Percentiles rank a stretch among this genome's conserved stretches.
Evolutionary conservation across 371 early-diverging fungal genomes (phyloP).

Genomic region (Zopfochytrium polystomum): DNA sequence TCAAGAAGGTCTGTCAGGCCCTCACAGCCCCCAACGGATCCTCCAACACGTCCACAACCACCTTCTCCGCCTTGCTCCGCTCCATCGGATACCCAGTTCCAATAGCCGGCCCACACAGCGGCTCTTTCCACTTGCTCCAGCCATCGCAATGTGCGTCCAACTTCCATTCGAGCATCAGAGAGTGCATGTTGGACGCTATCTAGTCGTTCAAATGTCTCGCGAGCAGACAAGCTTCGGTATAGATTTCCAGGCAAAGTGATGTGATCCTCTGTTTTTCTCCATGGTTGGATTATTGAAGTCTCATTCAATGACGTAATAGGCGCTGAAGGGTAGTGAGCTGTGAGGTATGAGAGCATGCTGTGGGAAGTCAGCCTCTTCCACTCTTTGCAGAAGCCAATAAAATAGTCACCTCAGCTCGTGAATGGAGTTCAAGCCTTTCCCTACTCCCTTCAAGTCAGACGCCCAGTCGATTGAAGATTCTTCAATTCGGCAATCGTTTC

Average conservation of each 20-base stretch:
- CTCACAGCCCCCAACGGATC: too few species aligned
- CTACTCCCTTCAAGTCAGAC: slow-evolving; percentile 4
- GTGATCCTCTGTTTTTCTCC: slow-evolving; percentile 3
- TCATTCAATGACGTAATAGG: slow-evolving; percentile 8
- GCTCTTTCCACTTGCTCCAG: slow-evolving; percentile 28
- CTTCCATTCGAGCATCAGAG: slow-evolving; percentile 14
- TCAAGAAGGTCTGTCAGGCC: too few species aligned
- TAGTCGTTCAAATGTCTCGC: slow-evolving; percentile 9
- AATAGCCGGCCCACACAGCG: slow-evolving; percentile 32
- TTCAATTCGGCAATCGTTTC: too few species aligned
- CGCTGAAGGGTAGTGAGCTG: slow-evolving; percentile 12
- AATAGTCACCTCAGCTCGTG: neutral
- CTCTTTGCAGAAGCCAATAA: neutral
- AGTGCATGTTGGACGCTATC: slow-evolving; percentile 12
- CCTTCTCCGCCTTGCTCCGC: too few species aligned
- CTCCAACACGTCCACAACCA: too few species aligned
- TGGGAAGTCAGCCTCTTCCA: neutral
- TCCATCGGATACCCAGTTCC: slow-evolving; percentile 37
- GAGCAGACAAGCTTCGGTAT: too few species aligned
- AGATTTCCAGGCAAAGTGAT: too few species aligned
- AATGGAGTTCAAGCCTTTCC: slow-evolving; percentile 3
- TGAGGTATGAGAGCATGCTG: slow-evolving; percentile 11
- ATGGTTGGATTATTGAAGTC: slow-evolving; percentile 4
- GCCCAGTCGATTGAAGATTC: too few species aligned
- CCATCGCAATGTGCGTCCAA: slow-evolving; percentile 5